phyloP scores from a whole-genome alignment of 768 basidiomycete species.

The Galerina marginata region DNA sequence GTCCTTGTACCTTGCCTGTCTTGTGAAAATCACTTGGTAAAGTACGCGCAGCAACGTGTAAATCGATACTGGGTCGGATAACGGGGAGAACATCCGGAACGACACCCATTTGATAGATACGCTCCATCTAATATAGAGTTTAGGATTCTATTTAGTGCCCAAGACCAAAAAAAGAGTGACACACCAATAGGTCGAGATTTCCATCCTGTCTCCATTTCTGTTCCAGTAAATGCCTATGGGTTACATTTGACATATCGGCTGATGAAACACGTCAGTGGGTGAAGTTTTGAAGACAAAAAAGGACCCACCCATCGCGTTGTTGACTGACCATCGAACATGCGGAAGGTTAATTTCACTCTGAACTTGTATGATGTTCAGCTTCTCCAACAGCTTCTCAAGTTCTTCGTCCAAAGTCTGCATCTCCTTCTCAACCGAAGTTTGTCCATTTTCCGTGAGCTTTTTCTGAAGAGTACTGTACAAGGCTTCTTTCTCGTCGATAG shows the following conservation, averaged over 20 bases:
- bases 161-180: slow-evolving; percentile 29
- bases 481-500: slow-evolving; percentile 31
- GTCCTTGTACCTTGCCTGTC: slow-evolving; percentile 39
- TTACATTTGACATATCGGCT: slow-evolving; percentile 73
- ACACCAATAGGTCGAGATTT: slow-evolving; percentile 79
- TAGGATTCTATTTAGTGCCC: not conserved
- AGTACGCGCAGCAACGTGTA: slow-evolving; percentile 61
- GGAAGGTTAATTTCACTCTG: slow-evolving; percentile 89
- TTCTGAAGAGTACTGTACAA: slow-evolving; percentile 24
- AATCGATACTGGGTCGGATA: slow-evolving; percentile 74
- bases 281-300: slow-evolving; percentile 1
- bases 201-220: slow-evolving; percentile 88
- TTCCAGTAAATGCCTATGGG: slow-evolving; percentile 82
- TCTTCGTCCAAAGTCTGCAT: slow-evolving; percentile 37
- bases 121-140: slow-evolving; percentile 74
- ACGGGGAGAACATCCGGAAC: slow-evolving; percentile 84
- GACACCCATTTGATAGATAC: slow-evolving; percentile 89
- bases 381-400: slow-evolving; percentile 51
- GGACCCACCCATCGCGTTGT: slow-evolving; percentile 78
- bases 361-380: slow-evolving; percentile 67
- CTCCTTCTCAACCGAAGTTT: slow-evolving; percentile 30
- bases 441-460: slow-evolving; percentile 24
- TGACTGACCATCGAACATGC: slow-evolving; percentile 76
- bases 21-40: slow-evolving; percentile 34
- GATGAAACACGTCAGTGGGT: not conserved